Evolutionary conservation across 768 basidiomycete genomes (phyloP), one percentile per base, ranked within the genome.

Genomic region (Auricularia auricula-judae): DNA sequence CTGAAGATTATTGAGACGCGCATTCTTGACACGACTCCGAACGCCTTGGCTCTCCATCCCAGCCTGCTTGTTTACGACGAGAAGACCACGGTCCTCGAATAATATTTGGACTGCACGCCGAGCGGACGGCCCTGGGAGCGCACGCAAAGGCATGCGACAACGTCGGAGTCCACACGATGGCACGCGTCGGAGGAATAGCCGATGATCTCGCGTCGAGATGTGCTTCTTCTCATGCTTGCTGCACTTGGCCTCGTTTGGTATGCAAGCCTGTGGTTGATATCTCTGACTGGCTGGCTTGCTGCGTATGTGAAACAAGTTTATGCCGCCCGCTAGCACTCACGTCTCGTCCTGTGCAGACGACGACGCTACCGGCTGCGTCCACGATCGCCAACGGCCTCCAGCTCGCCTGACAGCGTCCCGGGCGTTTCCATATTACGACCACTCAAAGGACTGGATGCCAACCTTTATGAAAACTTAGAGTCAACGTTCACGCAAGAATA

Each of bases 361-460:
- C 84, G 79, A 71, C 82, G 91, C 56, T 97, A 94, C 73, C 81
- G 86, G 56, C 75, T 80, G 62, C 82, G 86, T 36, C 85, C 86
- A 35, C 81, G 82, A 18, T 86, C 86, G 4, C 86, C 85, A 36
- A 77, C 83, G 39, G 76, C 83, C 4, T 78, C 79, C n/a, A 77
- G 82, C 35, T 72, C 78, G 10, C 66, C 77, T 5, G 70, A 73
- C 18, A 71, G 78, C 18, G 82, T 84, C 3, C 93, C 94, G 11
- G 96, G 94, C 21, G 96, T 98, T 36, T 92, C 94, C 2, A 93
- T 98, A 69, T 80, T 98, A 61, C 86, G 97, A 58, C 97, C 97
- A 5, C 80, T 99, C 62, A 95, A 95, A 73, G 97, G 97, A 14
- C 79, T 99, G 29, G 97, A 99, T 75, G 84, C 88, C 65, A 98